Evolutionary conservation across 2,329 filamentous ascomycete species (phyloP).

Genomic region (Beauveria sp.): DNA sequence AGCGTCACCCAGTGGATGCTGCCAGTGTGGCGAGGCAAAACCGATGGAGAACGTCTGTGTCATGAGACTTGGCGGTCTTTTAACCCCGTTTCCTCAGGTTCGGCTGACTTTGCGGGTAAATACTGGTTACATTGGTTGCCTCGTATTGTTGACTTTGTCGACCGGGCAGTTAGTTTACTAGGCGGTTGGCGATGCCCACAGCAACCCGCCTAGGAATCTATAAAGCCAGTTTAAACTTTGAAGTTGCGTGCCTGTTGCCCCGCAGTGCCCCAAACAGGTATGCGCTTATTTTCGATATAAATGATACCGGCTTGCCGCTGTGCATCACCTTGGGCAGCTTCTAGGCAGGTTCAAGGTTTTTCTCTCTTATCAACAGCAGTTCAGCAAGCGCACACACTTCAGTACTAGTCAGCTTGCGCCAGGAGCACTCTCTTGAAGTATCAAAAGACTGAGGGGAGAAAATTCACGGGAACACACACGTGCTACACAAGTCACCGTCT

Average conservation of each 20-base stretch:
- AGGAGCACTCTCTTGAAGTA: too few relatives aligned
- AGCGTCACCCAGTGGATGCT: background rate
- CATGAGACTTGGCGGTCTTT: background rate
- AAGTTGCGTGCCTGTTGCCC: background rate
- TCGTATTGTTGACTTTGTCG: too few relatives aligned
- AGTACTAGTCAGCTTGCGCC: too few relatives aligned
- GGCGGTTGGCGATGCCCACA: background rate
- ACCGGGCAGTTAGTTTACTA: background rate
- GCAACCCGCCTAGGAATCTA: background rate
- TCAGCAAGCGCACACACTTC: background rate
- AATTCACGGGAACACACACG: too few relatives aligned
- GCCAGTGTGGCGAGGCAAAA: background rate
- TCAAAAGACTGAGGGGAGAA: too few relatives aligned
- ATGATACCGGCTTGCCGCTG: too few relatives aligned
- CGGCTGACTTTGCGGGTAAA: background rate
- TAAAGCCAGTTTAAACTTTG: background rate
- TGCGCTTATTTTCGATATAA: background rate
- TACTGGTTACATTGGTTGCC: too few relatives aligned
- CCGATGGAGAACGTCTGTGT: background rate
- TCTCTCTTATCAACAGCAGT: too few relatives aligned
- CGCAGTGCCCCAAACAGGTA: background rate
- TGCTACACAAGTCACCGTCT: too few relatives aligned
- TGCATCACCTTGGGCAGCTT: too few relatives aligned
- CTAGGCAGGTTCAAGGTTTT: too few relatives aligned
- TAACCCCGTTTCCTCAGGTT: background rate